Evolutionary conservation across 345 rosid species (phyloP), one percentile per base, ranked within the genome.

Genomic region (Lepidium aucheri): DNA sequence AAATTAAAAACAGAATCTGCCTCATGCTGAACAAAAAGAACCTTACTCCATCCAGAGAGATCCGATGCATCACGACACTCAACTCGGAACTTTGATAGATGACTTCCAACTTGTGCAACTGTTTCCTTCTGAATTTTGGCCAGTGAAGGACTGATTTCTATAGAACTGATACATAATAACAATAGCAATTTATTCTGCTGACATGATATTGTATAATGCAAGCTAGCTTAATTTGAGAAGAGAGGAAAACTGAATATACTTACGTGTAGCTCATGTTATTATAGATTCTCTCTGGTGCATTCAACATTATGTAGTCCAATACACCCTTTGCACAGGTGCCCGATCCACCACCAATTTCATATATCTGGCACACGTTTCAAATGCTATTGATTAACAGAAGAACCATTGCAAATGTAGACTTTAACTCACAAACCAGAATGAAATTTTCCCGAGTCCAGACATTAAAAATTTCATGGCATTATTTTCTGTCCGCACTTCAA

Each of bases 341-440:
- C 58, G 97, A 94, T 73, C 99, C 99, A 83, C 97, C 97, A 52
- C 95, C 96, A 73, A 87, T 94, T 83, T 94, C 97, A 83, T 84
- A 94, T 69, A 90, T 85, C 99, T 94, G 86, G 68, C 47, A 77
- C 46, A 72, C 15, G 67, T 59, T 42, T 18, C 5, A 44, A 59
- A 55, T 50, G 54, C 44, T 24, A 72, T 4, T 43, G 4, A 38
- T 50, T 13, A 32, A 52, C 35, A 53, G 63, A 73, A 52, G 14
- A 43, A 35, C 15, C 14, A 42, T 34, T 40, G 45, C 5, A 55
- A 26, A 22, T 35, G 28, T 9, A 35, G 22, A 54, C 47, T 16
- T 45, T 17, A 59, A 28, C 33, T 12, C 39, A 45, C 47, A 64
- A 24, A 12, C 33, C 14, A 8, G 3, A 9, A 20, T 16, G 43